A percentile compares a stretch with the other conserved stretches of the same genome.
Evolutionary conservation across 495 filamentous ascomycete genomes (phyloP).

Genomic region (Oleoguttula mirabilis): DNA sequence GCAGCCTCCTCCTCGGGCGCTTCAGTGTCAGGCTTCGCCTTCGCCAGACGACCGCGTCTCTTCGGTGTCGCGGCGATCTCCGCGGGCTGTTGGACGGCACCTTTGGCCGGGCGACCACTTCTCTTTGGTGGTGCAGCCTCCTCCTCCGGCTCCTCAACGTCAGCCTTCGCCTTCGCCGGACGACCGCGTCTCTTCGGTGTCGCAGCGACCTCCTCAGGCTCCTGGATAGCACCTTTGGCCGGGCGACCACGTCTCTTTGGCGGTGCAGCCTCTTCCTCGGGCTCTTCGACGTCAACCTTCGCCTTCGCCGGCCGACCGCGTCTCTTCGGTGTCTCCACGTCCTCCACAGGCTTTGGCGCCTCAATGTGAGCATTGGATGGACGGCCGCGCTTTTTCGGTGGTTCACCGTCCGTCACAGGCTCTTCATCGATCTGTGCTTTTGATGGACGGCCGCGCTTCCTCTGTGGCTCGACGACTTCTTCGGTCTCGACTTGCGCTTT

Average conservation of each 20-base stretch:
- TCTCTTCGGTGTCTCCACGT: neutral
- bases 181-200: neutral
- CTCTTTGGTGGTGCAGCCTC: no score
- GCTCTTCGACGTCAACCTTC: neutral
- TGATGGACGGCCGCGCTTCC: neutral
- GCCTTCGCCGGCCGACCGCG: neutral
- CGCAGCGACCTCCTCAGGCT: neutral
- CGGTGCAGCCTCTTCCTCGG: neutral
- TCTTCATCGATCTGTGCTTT: neutral
- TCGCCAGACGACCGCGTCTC: neutral
- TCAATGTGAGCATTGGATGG: neutral
- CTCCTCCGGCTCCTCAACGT: no score
- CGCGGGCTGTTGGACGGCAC: no score
- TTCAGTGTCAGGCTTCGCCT: neutral
- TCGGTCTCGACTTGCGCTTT: no score
- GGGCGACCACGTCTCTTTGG: slow-evolving; percentile 12
- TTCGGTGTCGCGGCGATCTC: neutral
- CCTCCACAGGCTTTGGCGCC: neutral
- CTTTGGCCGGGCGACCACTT: no score
- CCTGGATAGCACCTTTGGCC: no score
- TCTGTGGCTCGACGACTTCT: neutral
- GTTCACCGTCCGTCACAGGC: neutral
- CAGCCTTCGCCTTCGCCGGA: no score
- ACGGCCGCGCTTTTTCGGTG: neutral
- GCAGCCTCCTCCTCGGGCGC: neutral